Evolutionary conservation across 1,139 yeast species (phyloP).

Genomic region (Geotrichum bryndzae): DNA sequence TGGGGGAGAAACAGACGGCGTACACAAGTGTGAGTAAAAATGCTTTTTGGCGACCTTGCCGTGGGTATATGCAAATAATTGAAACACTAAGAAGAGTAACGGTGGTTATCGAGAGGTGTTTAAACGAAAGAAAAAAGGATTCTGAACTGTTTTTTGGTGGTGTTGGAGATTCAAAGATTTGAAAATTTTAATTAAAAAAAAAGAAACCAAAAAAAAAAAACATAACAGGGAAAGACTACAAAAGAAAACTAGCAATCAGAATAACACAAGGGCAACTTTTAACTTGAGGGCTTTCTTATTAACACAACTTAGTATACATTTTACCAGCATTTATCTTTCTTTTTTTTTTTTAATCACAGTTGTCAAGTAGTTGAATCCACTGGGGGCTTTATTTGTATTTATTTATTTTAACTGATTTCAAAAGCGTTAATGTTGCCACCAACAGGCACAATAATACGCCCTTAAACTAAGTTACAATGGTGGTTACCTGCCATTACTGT

Average conservation of each 20-base stretch:
- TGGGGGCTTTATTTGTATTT: not conserved
- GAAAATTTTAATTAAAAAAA: not conserved
- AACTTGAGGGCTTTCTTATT: not conserved
- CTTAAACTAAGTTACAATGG: not conserved
- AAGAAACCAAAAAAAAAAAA: not conserved
- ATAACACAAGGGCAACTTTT: not conserved
- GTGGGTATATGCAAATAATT: not conserved
- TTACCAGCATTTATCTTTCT: not conserved
- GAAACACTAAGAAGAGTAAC: not conserved
- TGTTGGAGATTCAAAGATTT: not conserved
- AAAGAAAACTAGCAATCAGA: not conserved
- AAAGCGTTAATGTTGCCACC: too few species aligned
- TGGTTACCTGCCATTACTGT: not conserved
- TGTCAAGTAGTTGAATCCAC: too few species aligned
- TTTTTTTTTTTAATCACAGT: not conserved
- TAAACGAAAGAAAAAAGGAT: not conserved
- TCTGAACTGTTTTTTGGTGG: not conserved
- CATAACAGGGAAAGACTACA: not conserved
- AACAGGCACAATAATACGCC: too few species aligned
- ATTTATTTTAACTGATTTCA: not conserved
- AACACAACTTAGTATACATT: constrained; percentile 1
- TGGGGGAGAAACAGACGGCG: not conserved
- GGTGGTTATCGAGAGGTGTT: not conserved
- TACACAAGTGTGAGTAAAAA: not conserved
- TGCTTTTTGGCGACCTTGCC: not conserved